These are phyloP conservation scores for Scheffersomyces stipitis DNA, from an alignment of 805 yeast genomes.

Conservation along the genomic window DNA sequence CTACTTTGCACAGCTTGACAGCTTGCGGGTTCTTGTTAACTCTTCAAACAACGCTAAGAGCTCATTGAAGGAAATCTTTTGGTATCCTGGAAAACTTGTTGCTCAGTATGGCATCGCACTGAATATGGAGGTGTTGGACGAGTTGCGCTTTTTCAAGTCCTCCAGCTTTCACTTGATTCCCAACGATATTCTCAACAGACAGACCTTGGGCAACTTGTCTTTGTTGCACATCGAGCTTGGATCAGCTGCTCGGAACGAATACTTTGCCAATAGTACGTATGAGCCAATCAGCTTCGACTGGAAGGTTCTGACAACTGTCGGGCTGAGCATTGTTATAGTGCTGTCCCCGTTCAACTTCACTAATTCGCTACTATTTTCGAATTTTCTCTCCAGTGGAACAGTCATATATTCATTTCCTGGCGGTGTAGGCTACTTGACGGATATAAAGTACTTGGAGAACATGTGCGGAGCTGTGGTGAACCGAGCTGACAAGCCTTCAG, in stretches of 20 bases:
- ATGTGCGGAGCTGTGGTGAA: slow-evolving; percentile 42
- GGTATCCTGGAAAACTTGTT: slow-evolving; percentile 6
- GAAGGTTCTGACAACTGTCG: too few relatives aligned
- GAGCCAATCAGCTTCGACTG: neutral
- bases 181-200: slow-evolving; percentile 8
- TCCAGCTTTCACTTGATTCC: slow-evolving; percentile 25
- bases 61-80: slow-evolving; percentile 4
- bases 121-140: slow-evolving; percentile 7
- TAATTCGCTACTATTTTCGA: slow-evolving; percentile 27
- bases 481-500: neutral
- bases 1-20: slow-evolving; percentile 10
- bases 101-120: neutral
- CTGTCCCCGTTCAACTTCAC: slow-evolving; percentile 31
- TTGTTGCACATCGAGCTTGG: slow-evolving; percentile 4
- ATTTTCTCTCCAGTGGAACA: slow-evolving; percentile 21
- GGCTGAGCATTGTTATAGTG: slow-evolving; percentile 3
- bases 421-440: slow-evolving; percentile 30
- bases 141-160: slow-evolving; percentile 17
- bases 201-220: slow-evolving; percentile 2
- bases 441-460: slow-evolving; percentile 45
- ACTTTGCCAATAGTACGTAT: too few relatives aligned
- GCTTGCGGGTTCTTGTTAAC: slow-evolving; percentile 6
- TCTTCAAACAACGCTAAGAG: slow-evolving; percentile 4
- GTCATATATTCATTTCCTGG: slow-evolving; percentile 23
- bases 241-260: too few relatives aligned